Percentiles rank a stretch among this genome's conserved stretches.
Evolutionary conservation across 495 filamentous ascomycete genomes (phyloP).

Genomic region (Xylaria telfairii): DNA sequence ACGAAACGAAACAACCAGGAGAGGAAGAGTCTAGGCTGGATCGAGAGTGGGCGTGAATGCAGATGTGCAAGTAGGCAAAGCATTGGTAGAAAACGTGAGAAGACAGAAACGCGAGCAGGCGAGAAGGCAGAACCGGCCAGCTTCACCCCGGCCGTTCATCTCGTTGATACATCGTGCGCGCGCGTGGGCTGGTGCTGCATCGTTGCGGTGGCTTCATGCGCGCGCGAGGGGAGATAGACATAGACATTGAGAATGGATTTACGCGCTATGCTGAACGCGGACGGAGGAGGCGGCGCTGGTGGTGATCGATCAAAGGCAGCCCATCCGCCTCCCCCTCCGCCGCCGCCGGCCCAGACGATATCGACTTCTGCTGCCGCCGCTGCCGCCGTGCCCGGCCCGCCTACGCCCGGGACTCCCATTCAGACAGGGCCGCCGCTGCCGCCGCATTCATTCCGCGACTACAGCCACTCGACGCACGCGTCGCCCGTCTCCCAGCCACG

Average conservation of each 20-base stretch:
- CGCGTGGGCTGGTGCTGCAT: slow-evolving; percentile 2
- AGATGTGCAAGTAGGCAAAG: slow-evolving; percentile 5
- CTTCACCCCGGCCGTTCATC: not conserved
- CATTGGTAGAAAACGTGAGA: not conserved
- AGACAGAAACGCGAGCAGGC: not conserved
- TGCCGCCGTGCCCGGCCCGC: slow-evolving; percentile 29
- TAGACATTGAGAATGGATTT: slow-evolving; percentile 58
- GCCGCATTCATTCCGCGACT: slow-evolving; percentile 55
- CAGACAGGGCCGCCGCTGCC: slow-evolving; percentile 44
- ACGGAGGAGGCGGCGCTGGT: slow-evolving; percentile 47
- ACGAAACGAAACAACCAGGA: slow-evolving; percentile 4
- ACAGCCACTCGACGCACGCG: slow-evolving; percentile 49
- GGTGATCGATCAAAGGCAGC: slow-evolving; percentile 31
- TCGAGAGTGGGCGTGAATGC: not conserved
- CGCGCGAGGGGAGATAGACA: not conserved
- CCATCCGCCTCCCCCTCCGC: slow-evolving; percentile 32
- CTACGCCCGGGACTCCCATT: slow-evolving; percentile 55
- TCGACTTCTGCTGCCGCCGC: slow-evolving; percentile 14
- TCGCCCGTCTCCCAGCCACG: slow-evolving; percentile 44
- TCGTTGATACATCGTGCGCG: slow-evolving; percentile 10
- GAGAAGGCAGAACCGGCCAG: not conserved
- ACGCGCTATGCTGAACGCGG: slow-evolving; percentile 59
- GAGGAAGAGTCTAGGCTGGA: not conserved
- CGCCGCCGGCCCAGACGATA: slow-evolving; percentile 33
- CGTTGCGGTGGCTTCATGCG: not conserved